These are phyloP conservation scores for Ustilago xerochloae DNA, from an alignment of 1,284 basidiomycete species.

Conservation along the genomic window DNA sequence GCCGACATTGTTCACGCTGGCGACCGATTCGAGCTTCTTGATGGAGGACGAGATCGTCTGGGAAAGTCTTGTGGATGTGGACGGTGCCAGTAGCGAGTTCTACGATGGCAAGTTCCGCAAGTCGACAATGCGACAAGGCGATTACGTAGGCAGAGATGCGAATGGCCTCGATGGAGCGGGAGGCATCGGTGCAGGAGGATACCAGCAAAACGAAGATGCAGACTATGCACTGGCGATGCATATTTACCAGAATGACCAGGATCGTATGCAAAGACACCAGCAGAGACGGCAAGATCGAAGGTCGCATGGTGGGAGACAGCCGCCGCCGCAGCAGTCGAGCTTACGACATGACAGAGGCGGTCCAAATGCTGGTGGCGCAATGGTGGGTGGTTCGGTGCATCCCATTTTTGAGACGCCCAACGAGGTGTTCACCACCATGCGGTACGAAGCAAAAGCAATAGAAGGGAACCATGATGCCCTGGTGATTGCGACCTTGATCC, in stretches of 20 bases:
- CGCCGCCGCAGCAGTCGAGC: neutral
- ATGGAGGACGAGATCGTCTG: constrained; percentile 82
- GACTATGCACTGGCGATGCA: constrained; percentile 58
- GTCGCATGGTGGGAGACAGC: constrained; percentile 4
- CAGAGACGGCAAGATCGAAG: constrained; percentile 27
- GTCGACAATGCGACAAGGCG: constrained; percentile 37
- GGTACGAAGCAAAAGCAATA: constrained; percentile 21
- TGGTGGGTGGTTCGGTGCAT: too few relatives aligned
- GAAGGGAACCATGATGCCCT: constrained; percentile 15
- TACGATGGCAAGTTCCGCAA: constrained; percentile 53
- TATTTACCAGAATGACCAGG: constrained; percentile 53
- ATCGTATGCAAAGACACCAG: constrained; percentile 36
- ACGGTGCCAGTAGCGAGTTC: constrained; percentile 72
- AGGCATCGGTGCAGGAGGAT: neutral
- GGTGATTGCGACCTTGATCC: constrained; percentile 28
- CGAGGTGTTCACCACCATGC: constrained; percentile 53
- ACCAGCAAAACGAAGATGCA: constrained; percentile 39
- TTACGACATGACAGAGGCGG: neutral
- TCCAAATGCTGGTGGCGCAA: too few relatives aligned
- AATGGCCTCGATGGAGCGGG: constrained; percentile 5
- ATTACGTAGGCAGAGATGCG: constrained; percentile 32
- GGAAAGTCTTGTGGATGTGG: constrained; percentile 88
- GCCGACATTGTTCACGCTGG: constrained; percentile 77
- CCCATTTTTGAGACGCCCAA: constrained; percentile 29
- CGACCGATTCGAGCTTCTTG: constrained; percentile 83